Evolutionary conservation across 768 basidiomycete species (phyloP), one percentile per base, ranked within the genome.

Genomic region (Amanita phalloides): DNA sequence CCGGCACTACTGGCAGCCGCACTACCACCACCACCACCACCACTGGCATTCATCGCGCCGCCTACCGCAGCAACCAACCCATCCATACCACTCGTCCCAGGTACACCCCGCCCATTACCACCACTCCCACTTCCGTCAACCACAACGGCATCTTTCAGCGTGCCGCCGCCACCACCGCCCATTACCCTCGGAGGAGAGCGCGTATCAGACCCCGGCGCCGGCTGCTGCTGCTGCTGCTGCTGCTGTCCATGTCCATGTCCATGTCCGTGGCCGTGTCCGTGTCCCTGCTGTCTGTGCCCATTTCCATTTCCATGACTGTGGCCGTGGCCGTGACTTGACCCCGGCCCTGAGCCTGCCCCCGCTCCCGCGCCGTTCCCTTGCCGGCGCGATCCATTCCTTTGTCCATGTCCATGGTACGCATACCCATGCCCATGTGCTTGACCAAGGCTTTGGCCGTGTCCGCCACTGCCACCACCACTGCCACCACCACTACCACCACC

Each of bases 161-260:
- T 13, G 8, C 39, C 39, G 0, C 44, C 9, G 3, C 41, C 41
- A 8, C 39, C 39, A 1, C 43, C 6, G 6, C 38, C 38, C n/a
- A 42, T 42, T 11, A 42, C 10, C 41, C 41, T 42, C 14, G 41
- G 41, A 6, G 47, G 47, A 26, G 47, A 35, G 39, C 53, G 49
- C 37, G 38, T 36, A 28, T 53, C 53, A 30, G 41, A 23, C 17
- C 46, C 25, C 6, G 45, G 54, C 11, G 55, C 48, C 32, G 50
- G 46, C 17, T 55, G 51, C 33, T 59, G 58, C 17, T 47, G 46
- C 17, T 55, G 51, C 33, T 59, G 58, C 17, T 47, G 46, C 9
- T 5, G 8, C 28, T 28, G 28, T 6, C 17, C 42, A 25, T 43
- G 42, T 25, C 23, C 28, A 45, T 45, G 43, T 5, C 25, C 21